Evolutionary conservation across 192 early-diverging fungal genomes (phyloP).

Genomic region (Podila verticillata): DNA sequence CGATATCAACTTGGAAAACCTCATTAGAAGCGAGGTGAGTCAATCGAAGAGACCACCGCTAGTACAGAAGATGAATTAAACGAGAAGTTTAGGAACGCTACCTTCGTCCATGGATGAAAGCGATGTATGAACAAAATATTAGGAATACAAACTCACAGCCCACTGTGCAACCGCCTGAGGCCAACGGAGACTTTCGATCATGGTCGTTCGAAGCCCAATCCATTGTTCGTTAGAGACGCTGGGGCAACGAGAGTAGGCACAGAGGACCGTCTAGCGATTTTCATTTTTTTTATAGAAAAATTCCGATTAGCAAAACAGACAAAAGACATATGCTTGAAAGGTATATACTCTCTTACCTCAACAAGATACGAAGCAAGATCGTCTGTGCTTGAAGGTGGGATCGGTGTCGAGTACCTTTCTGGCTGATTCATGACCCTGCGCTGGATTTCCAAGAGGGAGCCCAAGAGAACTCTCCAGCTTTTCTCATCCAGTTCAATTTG

Average conservation of each 20-base stretch:
- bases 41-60: constrained; percentile 71
- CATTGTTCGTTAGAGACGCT: constrained; percentile 62
- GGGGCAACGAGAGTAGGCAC: constrained; percentile 71
- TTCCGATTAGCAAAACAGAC: neutral
- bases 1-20: constrained; percentile 71
- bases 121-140: too few species aligned
- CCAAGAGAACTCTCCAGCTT: constrained; percentile 66
- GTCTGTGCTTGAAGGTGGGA: constrained; percentile 52
- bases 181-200: constrained; percentile 63
- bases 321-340: too few species aligned
- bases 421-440: constrained; percentile 61
- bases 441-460: constrained; percentile 70
- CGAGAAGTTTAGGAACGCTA: too few species aligned
- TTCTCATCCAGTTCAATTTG: constrained; percentile 64
- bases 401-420: constrained; percentile 50
- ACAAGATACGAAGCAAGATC: constrained; percentile 73
- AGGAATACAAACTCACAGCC: constrained; percentile 59
- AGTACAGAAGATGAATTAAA: neutral
- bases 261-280: constrained; percentile 66
- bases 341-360: constrained; percentile 60
- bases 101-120: too few species aligned
- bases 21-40: constrained; percentile 67
- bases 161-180: constrained; percentile 71
- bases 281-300: too few species aligned
- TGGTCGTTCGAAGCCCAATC: constrained; percentile 59